These are phyloP conservation scores for Aspergillus pseudoglaucus DNA, from an alignment of 2,329 filamentous ascomycete species.

Conservation along the genomic window DNA sequence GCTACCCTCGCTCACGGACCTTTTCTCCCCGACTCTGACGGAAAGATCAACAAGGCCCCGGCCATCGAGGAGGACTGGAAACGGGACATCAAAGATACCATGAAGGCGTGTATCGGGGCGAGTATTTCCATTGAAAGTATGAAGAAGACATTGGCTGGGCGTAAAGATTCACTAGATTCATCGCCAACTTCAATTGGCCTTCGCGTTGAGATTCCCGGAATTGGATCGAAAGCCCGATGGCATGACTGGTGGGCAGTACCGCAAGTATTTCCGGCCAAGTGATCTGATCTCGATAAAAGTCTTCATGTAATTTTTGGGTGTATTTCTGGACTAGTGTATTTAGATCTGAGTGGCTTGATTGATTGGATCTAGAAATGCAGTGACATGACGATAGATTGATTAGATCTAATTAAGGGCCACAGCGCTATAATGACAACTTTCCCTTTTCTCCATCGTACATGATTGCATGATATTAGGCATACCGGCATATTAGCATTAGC, in stretches of 20 bases:
- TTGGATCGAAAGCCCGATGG: conserved; percentile 36
- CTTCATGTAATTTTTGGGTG: not conserved
- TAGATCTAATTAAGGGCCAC: too few species aligned
- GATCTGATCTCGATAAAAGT: not conserved
- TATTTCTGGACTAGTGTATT: not conserved
- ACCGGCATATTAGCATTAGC: too few species aligned
- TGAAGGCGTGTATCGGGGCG: conserved; percentile 65
- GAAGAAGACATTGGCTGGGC: conserved; percentile 46
- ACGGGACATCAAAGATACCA: conserved; percentile 51
- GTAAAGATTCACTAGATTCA: conserved; percentile 7
- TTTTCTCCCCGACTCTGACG: conserved; percentile 18
- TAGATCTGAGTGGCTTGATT: not conserved
- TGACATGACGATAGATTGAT: too few species aligned
- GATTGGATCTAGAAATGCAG: too few species aligned
- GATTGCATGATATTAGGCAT: too few species aligned
- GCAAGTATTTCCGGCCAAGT: conserved; percentile 24
- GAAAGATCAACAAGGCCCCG: conserved; percentile 30
- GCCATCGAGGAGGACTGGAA: conserved; percentile 58
- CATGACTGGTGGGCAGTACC: conserved; percentile 43
- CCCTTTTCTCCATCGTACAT: too few species aligned
- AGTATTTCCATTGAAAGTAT: conserved; percentile 58
- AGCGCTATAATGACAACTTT: too few species aligned
- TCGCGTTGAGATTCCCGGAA: conserved; percentile 32
- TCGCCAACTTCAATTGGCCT: not conserved
- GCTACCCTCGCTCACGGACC: conserved; percentile 34